These are phyloP conservation scores for Gymnopilus dilepis DNA, from an alignment of 768 basidiomycete species.

Conservation along the genomic window DNA sequence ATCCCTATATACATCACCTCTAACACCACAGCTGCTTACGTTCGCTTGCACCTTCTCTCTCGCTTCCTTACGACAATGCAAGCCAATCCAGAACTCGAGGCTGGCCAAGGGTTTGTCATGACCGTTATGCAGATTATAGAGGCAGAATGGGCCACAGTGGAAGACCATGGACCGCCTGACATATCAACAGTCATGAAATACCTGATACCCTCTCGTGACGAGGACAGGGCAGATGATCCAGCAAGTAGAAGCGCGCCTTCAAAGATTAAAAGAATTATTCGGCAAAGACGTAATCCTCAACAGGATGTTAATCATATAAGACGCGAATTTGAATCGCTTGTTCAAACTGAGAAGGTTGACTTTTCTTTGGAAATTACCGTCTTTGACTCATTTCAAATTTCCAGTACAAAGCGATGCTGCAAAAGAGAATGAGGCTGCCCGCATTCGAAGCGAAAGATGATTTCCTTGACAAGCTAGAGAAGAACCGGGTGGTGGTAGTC, in stretches of 20 bases:
- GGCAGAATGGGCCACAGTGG: conserved; percentile 67
- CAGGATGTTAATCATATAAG: conserved; percentile 49
- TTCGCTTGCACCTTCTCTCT: conserved; percentile 82
- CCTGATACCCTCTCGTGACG: conserved; percentile 46
- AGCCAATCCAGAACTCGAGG: conserved; percentile 58
- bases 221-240: background rate
- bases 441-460: conserved; percentile 71
- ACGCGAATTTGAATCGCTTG: conserved; percentile 54
- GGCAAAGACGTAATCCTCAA: background rate
- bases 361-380: background rate
- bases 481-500: conserved; percentile 75
- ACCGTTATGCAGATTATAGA: conserved; percentile 73
- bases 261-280: background rate
- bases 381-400: background rate
- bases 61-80: conserved; percentile 63
- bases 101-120: conserved; percentile 76
- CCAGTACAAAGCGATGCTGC: conserved; percentile 61
- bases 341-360: conserved; percentile 42
- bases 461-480: conserved; percentile 63
- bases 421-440: conserved; percentile 66
- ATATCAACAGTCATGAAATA: conserved; percentile 69
- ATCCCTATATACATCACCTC: conserved; percentile 82
- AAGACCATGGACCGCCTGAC: conserved; percentile 77
- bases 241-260: background rate
- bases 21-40: conserved; percentile 70